These are phyloP conservation scores for Starmera quercuum DNA, from an alignment of 805 yeast species.

Conservation along the genomic window DNA sequence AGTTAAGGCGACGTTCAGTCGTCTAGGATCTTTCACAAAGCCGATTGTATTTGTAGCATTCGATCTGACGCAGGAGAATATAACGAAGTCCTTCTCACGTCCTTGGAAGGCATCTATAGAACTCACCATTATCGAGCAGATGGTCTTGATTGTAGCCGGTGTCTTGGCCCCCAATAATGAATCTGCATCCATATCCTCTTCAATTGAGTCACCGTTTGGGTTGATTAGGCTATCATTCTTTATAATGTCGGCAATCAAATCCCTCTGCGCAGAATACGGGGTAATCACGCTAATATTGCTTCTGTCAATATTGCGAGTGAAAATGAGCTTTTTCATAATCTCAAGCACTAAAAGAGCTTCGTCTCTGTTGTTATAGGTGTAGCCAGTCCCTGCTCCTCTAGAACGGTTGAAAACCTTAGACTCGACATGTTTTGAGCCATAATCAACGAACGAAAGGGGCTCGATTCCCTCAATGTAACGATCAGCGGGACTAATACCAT, in stretches of 20 bases:
- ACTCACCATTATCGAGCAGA: slow-evolving; percentile 39
- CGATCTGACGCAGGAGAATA: slow-evolving; percentile 70
- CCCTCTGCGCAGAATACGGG: slow-evolving; percentile 73
- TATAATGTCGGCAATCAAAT: slow-evolving; percentile 43
- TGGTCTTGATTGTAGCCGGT: slow-evolving; percentile 20
- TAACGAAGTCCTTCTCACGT: slow-evolving; percentile 70
- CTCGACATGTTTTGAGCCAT: slow-evolving; percentile 40
- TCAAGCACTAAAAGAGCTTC: slow-evolving; percentile 45
- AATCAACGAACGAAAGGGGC: slow-evolving; percentile 58
- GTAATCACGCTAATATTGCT: slow-evolving; percentile 59
- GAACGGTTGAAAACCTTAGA: slow-evolving; percentile 36
- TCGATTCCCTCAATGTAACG: slow-evolving; percentile 39
- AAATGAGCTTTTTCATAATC: slow-evolving; percentile 40
- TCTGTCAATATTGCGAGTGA: slow-evolving; percentile 43
- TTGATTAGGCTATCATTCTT: slow-evolving; percentile 47
- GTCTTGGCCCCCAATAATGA: slow-evolving; percentile 6
- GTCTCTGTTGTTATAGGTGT: slow-evolving; percentile 47
- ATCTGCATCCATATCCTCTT: slow-evolving; percentile 52
- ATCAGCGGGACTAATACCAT: slow-evolving; percentile 52
- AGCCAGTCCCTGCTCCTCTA: slow-evolving; percentile 39
- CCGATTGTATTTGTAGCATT: slow-evolving; percentile 49
- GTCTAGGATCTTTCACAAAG: slow-evolving; percentile 50
- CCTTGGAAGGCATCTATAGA: slow-evolving; percentile 88
- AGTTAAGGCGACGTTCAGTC: slow-evolving; percentile 68
- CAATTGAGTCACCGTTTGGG: slow-evolving; percentile 40